Evolutionary conservation across 1,284 basidiomycete species (phyloP).

Genomic region (Rhodotorula sp.): DNA sequence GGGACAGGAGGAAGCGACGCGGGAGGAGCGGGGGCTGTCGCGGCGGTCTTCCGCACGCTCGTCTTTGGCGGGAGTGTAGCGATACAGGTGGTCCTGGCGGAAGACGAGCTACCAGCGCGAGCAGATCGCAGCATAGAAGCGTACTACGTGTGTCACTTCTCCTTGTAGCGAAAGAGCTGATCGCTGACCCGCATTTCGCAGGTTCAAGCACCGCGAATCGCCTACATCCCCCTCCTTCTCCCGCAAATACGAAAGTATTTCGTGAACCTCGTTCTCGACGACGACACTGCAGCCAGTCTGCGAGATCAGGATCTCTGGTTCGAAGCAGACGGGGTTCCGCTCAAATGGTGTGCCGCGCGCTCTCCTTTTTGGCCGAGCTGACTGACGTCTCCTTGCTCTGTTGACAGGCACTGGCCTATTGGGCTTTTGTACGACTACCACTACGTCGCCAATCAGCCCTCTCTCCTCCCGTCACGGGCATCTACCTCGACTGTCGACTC

Average conservation of each 20-base stretch:
- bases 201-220: slow-evolving; percentile 73
- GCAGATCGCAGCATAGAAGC: slow-evolving; percentile 80
- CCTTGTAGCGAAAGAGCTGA: slow-evolving; percentile 26
- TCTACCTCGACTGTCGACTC: slow-evolving; percentile 17
- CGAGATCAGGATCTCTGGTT: slow-evolving; percentile 94
- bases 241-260: slow-evolving; percentile 80
- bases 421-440: slow-evolving; percentile 81
- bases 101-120: slow-evolving; percentile 78
- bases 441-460: slow-evolving; percentile 1
- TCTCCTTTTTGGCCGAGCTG: background rate
- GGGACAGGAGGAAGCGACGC: background rate
- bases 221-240: slow-evolving; percentile 84
- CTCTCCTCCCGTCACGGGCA: background rate
- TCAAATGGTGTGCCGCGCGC: slow-evolving; percentile 69
- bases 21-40: background rate
- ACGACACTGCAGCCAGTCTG: slow-evolving; percentile 60
- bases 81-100: slow-evolving; percentile 75
- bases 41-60: slow-evolving; percentile 65
- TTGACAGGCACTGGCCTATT: slow-evolving; percentile 88
- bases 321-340: slow-evolving; percentile 62
- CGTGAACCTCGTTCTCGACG: slow-evolving; percentile 83
- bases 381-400: background rate
- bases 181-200: slow-evolving; percentile 31
- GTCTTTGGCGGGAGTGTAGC: slow-evolving; percentile 83
- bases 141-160: slow-evolving; percentile 58